Percentiles rank a stretch among this genome's conserved stretches.
Evolutionary conservation across 768 basidiomycete genomes (phyloP).

Genomic region (Panellus pusillus): DNA sequence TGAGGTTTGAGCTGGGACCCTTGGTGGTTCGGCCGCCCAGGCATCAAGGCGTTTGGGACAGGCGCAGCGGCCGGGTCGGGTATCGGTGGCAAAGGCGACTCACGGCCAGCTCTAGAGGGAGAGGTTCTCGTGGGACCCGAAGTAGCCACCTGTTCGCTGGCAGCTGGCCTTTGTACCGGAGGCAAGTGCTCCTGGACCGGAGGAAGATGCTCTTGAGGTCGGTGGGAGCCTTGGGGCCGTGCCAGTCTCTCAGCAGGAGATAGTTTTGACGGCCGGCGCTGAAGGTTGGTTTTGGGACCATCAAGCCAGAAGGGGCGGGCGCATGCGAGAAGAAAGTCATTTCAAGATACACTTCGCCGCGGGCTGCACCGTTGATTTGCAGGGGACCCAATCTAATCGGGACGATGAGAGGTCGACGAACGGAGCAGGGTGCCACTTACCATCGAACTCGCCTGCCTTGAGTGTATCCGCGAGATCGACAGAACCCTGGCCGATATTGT

Average conservation of each 20-base stretch:
- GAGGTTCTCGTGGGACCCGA: slow-evolving; percentile 24
- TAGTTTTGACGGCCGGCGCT: slow-evolving; percentile 55
- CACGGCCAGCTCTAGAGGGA: slow-evolving; percentile 20
- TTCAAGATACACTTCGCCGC: slow-evolving; percentile 89
- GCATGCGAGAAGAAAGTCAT: slow-evolving; percentile 88
- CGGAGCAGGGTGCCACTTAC: slow-evolving; percentile 43
- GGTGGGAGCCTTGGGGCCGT: slow-evolving; percentile 31
- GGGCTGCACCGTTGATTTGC: slow-evolving; percentile 56
- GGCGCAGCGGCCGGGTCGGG: slow-evolving; percentile 27
- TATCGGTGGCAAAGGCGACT: slow-evolving; percentile 42
- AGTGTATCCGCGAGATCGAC: slow-evolving; percentile 80
- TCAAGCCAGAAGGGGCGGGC: slow-evolving; percentile 44
- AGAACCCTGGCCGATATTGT: slow-evolving; percentile 72
- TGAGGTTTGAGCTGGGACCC: slow-evolving; percentile 8
- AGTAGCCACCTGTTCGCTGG: slow-evolving; percentile 19
- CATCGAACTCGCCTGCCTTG: slow-evolving; percentile 88
- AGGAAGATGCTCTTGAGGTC: slow-evolving; percentile 6
- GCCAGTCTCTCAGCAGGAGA: slow-evolving; percentile 50
- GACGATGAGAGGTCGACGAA: slow-evolving; percentile 20
- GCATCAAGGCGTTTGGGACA: slow-evolving; percentile 23
- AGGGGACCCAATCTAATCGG: slow-evolving; percentile 69
- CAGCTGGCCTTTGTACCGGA: no score
- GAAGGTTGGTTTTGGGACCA: slow-evolving; percentile 32
- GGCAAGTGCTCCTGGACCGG: not conserved
- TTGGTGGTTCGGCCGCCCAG: slow-evolving; percentile 23